A percentile compares a stretch with the other conserved stretches of the same genome.
Evolutionary conservation across 208 protist species (phyloP).

Genomic region (Acanthamoeba rhysodes): DNA sequence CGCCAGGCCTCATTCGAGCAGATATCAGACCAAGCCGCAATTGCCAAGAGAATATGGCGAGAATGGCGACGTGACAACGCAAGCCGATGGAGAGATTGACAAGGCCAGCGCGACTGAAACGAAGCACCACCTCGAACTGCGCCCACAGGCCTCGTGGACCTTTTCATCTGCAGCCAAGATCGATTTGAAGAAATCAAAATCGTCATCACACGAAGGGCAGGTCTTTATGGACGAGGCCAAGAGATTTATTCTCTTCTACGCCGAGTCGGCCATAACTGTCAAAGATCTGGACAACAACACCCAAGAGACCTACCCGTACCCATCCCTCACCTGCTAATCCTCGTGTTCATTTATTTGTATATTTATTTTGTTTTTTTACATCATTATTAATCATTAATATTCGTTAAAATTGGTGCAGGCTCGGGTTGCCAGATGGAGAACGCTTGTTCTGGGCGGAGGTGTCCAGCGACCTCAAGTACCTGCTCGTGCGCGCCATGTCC

Average conservation of each 20-base stretch:
- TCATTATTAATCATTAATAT: background rate
- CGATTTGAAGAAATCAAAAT: background rate
- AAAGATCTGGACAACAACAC: background rate
- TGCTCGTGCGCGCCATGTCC: constrained; percentile 30
- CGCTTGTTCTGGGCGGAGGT: constrained; percentile 25
- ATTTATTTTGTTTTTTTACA: constrained; percentile 1
- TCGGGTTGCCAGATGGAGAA: background rate
- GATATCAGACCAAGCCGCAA: too few species aligned
- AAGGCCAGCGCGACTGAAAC: background rate
- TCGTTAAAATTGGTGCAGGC: background rate
- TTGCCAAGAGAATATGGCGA: too few species aligned
- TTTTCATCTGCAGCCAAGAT: background rate
- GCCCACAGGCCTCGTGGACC: constrained; percentile 2
- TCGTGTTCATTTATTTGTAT: background rate
- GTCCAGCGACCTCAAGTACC: constrained; percentile 20
- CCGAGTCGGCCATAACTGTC: background rate
- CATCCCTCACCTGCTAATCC: too few species aligned
- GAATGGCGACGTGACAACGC: too few species aligned
- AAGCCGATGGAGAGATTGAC: background rate
- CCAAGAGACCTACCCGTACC: background rate
- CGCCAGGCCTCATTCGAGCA: too few species aligned
- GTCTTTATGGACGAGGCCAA: constrained; percentile 37
- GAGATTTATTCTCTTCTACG: background rate
- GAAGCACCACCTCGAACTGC: background rate
- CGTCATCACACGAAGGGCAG: background rate